These are phyloP conservation scores for Pugionium dolabratum DNA, from an alignment of 345 rosid species.

Conservation along the genomic window DNA sequence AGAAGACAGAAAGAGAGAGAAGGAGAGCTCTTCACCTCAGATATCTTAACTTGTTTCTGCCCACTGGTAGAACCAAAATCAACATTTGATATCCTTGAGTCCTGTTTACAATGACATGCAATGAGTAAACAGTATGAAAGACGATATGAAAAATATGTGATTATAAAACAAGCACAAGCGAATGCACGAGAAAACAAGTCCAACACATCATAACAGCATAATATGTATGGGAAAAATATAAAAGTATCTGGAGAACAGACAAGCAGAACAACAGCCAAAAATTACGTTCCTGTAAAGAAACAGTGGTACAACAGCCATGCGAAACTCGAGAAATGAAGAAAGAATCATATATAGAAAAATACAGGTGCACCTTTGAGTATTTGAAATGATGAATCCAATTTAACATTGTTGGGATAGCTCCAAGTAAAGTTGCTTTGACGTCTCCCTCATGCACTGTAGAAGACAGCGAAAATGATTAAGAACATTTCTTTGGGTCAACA, in stretches of 20 bases:
- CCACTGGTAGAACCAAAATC: constrained; percentile 78
- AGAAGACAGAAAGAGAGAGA: constrained; percentile 22
- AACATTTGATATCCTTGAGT: constrained; percentile 50
- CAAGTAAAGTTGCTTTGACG: constrained; percentile 58
- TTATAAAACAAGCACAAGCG: constrained; percentile 16
- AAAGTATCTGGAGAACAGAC: neutral
- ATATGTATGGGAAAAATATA: neutral
- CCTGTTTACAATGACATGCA: constrained; percentile 46
- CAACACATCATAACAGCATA: constrained; percentile 17
- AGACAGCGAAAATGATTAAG: constrained; percentile 22
- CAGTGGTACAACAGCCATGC: constrained; percentile 18
- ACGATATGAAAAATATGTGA: neutral
- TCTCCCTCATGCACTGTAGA: constrained; percentile 76
- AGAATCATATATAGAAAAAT: constrained; percentile 30
- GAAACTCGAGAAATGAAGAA: neutral
- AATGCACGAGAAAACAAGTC: constrained; percentile 25
- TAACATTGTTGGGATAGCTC: constrained; percentile 72
- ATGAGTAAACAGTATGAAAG: constrained; percentile 13
- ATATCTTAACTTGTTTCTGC: constrained; percentile 51
- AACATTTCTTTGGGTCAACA: constrained; percentile 25
- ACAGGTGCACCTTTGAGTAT: constrained; percentile 60
- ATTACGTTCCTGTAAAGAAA: constrained; percentile 13
- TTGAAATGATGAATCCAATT: constrained; percentile 70
- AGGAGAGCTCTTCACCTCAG: constrained; percentile 64
- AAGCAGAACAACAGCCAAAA: constrained; percentile 22